Base-by-base conservation (phyloP, 768 basidiomycete genomes). In the Suillus sp. region DNA sequence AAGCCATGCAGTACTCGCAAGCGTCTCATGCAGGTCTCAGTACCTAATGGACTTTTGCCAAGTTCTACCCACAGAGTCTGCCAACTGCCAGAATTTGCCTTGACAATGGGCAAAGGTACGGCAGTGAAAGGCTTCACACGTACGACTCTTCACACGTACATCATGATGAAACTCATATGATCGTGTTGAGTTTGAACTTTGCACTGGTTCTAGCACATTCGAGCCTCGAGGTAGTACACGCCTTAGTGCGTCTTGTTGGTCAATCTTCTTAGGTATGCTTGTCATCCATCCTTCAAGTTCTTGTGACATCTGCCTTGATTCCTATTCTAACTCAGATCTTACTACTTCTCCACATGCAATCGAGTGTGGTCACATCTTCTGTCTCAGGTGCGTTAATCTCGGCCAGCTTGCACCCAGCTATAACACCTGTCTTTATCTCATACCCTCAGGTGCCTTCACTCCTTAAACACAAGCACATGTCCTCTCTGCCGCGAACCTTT, bases 331-430 rank as follows among this genome's bases (percentile, higher is more conserved):
- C 77, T 78, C 83, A 45, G 79, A 78, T 34, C 72, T 79, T 45
- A 74, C 77, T 47, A 81, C 81, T 69, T 78, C 83, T 54, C 90
- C 90, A 3, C 84, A 89, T 72, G 86, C 84, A 16, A 91, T 92
- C 65, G 82, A 86, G 32, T 93, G 91, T 68, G 91, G 91, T 40
- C 89, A 92, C 74, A 83, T 90, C 43, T 91, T 92, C 78, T 92
- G 90, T 72, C 78, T 79, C 70, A 71, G 77, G 90, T 90, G 71
- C 71, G 88, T 18, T 22, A 8, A 25, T 58, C 62, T 63, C 62
- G 64, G 64, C 56, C 37, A 63, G 51, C 30, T 60, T 59, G n/a
- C 25, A 8, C 9, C 48, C 16, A 50, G 27, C 8, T 4, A 27
- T 30, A 27, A 32, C n/a, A 35, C 35, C 16, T 53, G 34, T 62